These are phyloP conservation scores for Aspergillus amoenus DNA, from an alignment of 2,329 filamentous ascomycete species.

Conservation along the genomic window DNA sequence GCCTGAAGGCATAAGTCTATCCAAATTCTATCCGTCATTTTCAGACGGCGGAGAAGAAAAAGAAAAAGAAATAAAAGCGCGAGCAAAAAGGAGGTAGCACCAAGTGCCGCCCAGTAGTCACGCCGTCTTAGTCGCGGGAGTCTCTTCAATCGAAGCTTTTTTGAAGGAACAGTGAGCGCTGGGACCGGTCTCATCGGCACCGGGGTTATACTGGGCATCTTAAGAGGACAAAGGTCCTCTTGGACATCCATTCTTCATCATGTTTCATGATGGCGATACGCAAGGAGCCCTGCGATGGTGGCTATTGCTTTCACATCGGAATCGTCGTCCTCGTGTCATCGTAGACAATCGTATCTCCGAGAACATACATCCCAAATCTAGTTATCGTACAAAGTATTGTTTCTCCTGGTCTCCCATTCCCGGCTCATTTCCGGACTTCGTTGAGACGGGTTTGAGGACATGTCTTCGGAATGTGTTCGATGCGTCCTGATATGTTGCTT, in stretches of 20 bases:
- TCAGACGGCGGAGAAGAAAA: slow-evolving; percentile 8
- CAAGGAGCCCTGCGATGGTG: slow-evolving; percentile 11
- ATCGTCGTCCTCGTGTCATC: slow-evolving; percentile 14
- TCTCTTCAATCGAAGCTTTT: slow-evolving; percentile 6
- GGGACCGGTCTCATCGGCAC: background rate
- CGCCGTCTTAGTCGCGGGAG: background rate
- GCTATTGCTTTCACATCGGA: slow-evolving; percentile 9
- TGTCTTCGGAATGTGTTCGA: slow-evolving; percentile 37
- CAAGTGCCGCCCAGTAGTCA: slow-evolving; percentile 18
- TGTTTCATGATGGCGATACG: slow-evolving; percentile 10
- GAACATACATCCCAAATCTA: slow-evolving; percentile 15
- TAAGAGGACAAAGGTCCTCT: background rate
- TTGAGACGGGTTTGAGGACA: slow-evolving; percentile 21
- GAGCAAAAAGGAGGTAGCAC: background rate
- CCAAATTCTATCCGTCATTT: slow-evolving; percentile 10
- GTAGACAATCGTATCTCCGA: slow-evolving; percentile 14
- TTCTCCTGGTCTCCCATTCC: slow-evolving; percentile 14
- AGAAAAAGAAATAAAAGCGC: background rate
- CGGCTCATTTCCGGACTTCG: slow-evolving; percentile 15
- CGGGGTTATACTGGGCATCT: background rate
- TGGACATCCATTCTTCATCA: background rate
- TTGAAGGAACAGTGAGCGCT: background rate
- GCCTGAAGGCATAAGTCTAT: slow-evolving; percentile 9
- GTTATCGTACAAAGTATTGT: slow-evolving; percentile 17
- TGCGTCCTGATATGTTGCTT: slow-evolving; percentile 67